phyloP scores from a whole-genome alignment of 257 asterid species.

The Rauvolfia tetraphylla region DNA sequence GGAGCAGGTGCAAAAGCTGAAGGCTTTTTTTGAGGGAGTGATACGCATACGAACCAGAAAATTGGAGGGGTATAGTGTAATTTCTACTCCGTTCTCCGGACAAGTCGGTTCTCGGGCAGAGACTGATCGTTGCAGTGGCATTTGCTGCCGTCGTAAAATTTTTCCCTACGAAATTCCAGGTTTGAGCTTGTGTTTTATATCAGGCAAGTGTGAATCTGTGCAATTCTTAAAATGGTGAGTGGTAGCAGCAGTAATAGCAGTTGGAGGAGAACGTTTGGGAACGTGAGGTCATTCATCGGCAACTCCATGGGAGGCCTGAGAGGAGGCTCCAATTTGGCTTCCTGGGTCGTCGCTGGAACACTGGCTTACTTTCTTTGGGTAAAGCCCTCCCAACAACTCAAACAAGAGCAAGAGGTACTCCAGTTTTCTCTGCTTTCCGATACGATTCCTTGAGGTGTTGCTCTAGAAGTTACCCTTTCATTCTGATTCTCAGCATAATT shows the following conservation, averaged over 20 bases:
- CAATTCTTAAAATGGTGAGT: conserved; percentile 31
- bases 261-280: conserved; percentile 64
- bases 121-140: neutral
- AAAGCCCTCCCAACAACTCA: conserved; percentile 82
- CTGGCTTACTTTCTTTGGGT: conserved; percentile 94
- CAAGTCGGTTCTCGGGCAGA: too few species aligned
- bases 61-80: too few species aligned
- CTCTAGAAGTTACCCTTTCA: neutral
- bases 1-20: too few species aligned
- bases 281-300: conserved; percentile 67
- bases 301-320: conserved; percentile 84
- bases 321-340: conserved; percentile 76
- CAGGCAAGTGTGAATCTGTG: neutral
- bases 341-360: conserved; percentile 97
- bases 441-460: neutral
- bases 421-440: too few species aligned
- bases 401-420: conserved; percentile 69
- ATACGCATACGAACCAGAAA: too few species aligned
- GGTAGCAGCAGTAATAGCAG: conserved; percentile 51
- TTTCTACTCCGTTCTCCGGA: too few species aligned
- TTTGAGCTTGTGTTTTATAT: too few species aligned
- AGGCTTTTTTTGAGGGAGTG: too few species aligned
- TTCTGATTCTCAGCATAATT: neutral
- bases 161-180: too few species aligned
- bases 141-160: neutral